Evolutionary conservation across 495 filamentous ascomycete genomes (phyloP).

Genomic region (Diplogelasinospora grovesii): DNA sequence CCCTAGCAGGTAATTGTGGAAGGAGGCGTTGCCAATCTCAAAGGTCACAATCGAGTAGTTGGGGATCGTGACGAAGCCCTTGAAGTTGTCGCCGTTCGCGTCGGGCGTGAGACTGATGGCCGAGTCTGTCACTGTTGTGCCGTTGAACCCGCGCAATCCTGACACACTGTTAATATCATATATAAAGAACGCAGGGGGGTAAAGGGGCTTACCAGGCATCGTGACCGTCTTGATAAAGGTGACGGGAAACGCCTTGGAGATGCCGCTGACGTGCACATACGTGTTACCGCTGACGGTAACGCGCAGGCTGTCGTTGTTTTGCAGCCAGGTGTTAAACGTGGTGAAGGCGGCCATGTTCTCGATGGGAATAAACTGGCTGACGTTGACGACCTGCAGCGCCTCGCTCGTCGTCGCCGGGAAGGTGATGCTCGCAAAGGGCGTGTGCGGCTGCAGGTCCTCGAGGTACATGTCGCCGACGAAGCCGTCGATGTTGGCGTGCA

Average conservation of each 20-base stretch:
- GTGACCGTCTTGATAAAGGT: slow-evolving; percentile 40
- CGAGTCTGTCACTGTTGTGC: slow-evolving; percentile 51
- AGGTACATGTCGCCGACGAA: slow-evolving; percentile 45
- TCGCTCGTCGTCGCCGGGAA: slow-evolving; percentile 49
- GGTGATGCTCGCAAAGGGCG: slow-evolving; percentile 46
- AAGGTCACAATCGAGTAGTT: slow-evolving; percentile 64
- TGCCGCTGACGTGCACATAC: slow-evolving; percentile 31
- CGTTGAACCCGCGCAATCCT: slow-evolving; percentile 45
- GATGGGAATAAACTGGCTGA: slow-evolving; percentile 51
- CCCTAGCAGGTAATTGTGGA: slow-evolving; percentile 49
- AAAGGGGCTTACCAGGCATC: slow-evolving; percentile 22
- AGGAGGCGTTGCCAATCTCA: slow-evolving; percentile 58
- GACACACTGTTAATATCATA: neutral
- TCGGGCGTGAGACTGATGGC: slow-evolving; percentile 35
- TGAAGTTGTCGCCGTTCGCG: slow-evolving; percentile 52
- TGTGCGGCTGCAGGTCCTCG: slow-evolving; percentile 47
- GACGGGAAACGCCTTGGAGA: slow-evolving; percentile 27
- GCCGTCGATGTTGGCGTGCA: slow-evolving; percentile 34
- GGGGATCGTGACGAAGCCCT: slow-evolving; percentile 57
- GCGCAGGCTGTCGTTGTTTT: slow-evolving; percentile 28
- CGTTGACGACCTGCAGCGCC: slow-evolving; percentile 46
- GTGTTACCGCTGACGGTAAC: slow-evolving; percentile 37
- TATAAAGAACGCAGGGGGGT: neutral
- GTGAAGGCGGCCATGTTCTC: slow-evolving; percentile 52
- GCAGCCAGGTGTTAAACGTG: slow-evolving; percentile 52